Evolutionary conservation across 345 rosid genomes (phyloP).

Genomic region (Clarkia xantiana): DNA sequence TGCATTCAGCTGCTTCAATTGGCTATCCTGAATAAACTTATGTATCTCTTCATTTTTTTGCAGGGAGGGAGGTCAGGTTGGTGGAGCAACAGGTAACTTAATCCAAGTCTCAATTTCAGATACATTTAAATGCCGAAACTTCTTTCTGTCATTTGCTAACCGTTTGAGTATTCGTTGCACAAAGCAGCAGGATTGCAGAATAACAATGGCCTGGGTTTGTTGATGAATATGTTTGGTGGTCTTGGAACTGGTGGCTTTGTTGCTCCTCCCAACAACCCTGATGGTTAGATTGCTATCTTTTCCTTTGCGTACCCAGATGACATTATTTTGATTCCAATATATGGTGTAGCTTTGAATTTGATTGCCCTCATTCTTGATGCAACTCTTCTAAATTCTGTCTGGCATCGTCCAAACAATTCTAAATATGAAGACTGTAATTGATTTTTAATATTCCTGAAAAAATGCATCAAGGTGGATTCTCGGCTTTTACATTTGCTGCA

Average conservation of each 20-base stretch:
- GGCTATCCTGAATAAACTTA: background rate
- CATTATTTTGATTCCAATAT: background rate
- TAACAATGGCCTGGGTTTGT: slow-evolving; percentile 38
- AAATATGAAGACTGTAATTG: too few species aligned
- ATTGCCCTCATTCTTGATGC: too few species aligned
- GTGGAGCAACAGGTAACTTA: slow-evolving; percentile 36
- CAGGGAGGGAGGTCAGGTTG: slow-evolving; percentile 47
- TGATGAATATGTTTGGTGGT: slow-evolving; percentile 87
- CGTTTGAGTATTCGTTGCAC: slow-evolving; percentile 4
- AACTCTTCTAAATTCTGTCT: too few species aligned
- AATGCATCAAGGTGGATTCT: too few species aligned
- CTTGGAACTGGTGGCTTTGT: slow-evolving; percentile 66
- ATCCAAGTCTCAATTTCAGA: background rate
- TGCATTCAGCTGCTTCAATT: background rate
- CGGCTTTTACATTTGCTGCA: background rate
- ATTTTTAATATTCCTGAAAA: background rate
- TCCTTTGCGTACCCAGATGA: background rate
- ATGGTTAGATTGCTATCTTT: slow-evolving; percentile 29
- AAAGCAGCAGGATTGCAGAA: slow-evolving; percentile 22
- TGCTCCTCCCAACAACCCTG: slow-evolving; percentile 40
- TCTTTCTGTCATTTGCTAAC: slow-evolving; percentile 1
- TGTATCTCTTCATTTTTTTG: background rate
- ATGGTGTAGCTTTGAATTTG: too few species aligned
- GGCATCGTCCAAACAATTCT: too few species aligned
- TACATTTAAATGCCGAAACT: background rate